Evolutionary conservation across 805 yeast species (phyloP).

Genomic region (Cyberlindnera misumaiensis): DNA sequence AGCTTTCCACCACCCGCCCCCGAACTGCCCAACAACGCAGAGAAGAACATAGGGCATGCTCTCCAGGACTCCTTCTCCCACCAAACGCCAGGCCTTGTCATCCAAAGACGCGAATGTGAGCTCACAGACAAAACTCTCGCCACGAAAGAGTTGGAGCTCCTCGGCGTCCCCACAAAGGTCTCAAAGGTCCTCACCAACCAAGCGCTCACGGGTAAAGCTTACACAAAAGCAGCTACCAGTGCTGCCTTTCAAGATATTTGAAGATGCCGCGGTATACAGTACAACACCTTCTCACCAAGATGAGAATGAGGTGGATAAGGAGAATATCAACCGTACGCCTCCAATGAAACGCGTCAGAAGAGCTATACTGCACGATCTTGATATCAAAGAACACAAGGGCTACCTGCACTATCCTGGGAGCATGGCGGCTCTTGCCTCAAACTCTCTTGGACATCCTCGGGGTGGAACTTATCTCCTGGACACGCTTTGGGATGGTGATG

Average conservation of each 20-base stretch:
- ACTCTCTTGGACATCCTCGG: constrained; percentile 1
- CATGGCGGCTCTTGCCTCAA: neutral
- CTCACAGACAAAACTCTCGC: neutral
- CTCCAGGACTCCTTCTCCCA: constrained; percentile 6
- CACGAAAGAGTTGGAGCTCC: neutral
- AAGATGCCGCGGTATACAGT: constrained; percentile 19
- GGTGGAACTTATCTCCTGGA: constrained; percentile 11
- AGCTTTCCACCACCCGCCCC: too few relatives aligned
- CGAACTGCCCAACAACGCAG: too few relatives aligned
- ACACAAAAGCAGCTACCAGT: constrained; percentile 6
- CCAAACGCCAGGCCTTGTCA: constrained; percentile 19
- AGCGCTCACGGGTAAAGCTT: neutral
- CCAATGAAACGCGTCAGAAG: neutral
- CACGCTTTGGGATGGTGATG: constrained; percentile 12
- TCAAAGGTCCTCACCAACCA: constrained; percentile 3
- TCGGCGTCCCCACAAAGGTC: constrained; percentile 8
- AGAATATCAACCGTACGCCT: constrained; percentile 16
- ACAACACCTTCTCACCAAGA: constrained; percentile 12
- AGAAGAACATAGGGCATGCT: neutral
- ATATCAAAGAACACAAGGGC: constrained; percentile 14
- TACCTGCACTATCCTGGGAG: constrained; percentile 9
- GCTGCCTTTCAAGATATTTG: constrained; percentile 20
- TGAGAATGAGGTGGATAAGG: constrained; percentile 12
- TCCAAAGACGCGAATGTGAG: constrained; percentile 21
- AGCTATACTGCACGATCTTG: constrained; percentile 11